phyloP scores from a whole-genome alignment of 257 asterid genomes.

The Solanum habrochaites region DNA sequence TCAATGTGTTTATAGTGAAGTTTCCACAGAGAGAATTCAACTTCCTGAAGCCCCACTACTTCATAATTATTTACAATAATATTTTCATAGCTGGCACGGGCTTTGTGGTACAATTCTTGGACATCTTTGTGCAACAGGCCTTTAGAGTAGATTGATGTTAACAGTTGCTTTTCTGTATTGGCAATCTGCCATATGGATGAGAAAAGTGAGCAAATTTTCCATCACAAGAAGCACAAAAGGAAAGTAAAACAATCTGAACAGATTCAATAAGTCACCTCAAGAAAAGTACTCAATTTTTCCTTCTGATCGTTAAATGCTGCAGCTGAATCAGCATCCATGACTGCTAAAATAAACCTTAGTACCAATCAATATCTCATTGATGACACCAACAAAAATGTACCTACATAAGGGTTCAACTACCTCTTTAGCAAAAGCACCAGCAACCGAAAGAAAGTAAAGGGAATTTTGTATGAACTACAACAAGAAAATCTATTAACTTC shows the following conservation, averaged over 20 bases:
- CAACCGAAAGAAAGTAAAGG: neutral
- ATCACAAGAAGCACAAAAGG: neutral
- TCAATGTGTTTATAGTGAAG: constrained; percentile 80
- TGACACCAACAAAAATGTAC: neutral
- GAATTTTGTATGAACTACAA: neutral
- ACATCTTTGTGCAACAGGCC: constrained; percentile 45
- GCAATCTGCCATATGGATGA: constrained; percentile 28
- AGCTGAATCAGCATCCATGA: constrained; percentile 16
- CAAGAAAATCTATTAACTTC: neutral
- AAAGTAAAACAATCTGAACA: neutral
- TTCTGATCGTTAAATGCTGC: constrained; percentile 9
- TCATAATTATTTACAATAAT: constrained; percentile 36
- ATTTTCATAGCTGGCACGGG: constrained; percentile 43
- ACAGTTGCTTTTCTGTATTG: constrained; percentile 45
- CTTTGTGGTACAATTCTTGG: constrained; percentile 42
- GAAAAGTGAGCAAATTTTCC: neutral
- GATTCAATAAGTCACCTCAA: constrained; percentile 40
- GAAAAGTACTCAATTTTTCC: constrained; percentile 26
- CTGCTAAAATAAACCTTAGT: neutral
- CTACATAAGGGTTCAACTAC: neutral
- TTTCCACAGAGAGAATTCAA: constrained; percentile 75
- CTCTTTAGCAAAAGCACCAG: neutral
- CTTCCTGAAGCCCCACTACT: constrained; percentile 51
- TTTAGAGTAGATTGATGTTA: constrained; percentile 43
- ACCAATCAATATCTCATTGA: neutral